These are phyloP conservation scores for Globisporangium echinulatum DNA, from an alignment of 352 stramenopile genomes.

Conservation along the genomic window DNA sequence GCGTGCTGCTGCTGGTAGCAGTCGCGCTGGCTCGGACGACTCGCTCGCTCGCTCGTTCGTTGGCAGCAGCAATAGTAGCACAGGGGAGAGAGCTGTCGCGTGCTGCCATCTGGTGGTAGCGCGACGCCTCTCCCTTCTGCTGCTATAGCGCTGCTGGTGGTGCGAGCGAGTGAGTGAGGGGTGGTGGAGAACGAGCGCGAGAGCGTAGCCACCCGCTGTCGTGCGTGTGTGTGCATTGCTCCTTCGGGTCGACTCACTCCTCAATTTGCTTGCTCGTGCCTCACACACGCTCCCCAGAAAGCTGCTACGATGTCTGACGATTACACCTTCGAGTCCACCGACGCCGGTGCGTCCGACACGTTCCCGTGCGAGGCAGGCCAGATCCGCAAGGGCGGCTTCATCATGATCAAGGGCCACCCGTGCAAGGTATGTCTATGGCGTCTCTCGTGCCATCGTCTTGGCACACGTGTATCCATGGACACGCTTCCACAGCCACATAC, in stretches of 20 bases:
- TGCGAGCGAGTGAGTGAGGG: not conserved
- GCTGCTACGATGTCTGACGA: slow-evolving; percentile 37
- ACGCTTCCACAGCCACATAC: not conserved
- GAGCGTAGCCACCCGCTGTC: slow-evolving; percentile 3
- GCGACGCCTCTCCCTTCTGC: not conserved
- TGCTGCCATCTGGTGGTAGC: no score
- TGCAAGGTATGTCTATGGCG: slow-evolving; percentile 89
- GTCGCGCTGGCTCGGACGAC: no score
- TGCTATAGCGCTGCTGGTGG: not conserved
- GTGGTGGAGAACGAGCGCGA: slow-evolving; percentile 1
- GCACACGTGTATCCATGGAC: not conserved
- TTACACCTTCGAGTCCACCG: slow-evolving; percentile 90
- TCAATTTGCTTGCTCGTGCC: slow-evolving; percentile 2
- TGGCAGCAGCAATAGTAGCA: not conserved
- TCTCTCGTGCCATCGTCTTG: not conserved
- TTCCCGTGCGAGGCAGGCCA: slow-evolving; percentile 98
- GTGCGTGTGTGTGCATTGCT: no score
- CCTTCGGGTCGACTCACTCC: slow-evolving; percentile 8
- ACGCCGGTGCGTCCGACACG: slow-evolving; percentile 96
- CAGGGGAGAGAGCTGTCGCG: no score
- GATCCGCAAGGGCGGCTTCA: slow-evolving; percentile 99
- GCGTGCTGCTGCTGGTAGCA: not conserved
- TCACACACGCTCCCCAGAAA: slow-evolving; percentile 1
- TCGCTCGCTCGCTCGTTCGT: not conserved
- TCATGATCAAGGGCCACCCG: slow-evolving; percentile 99